Evolutionary conservation across 2,329 filamentous ascomycete species (phyloP).

Genomic region (Raffaelea albimanens): DNA sequence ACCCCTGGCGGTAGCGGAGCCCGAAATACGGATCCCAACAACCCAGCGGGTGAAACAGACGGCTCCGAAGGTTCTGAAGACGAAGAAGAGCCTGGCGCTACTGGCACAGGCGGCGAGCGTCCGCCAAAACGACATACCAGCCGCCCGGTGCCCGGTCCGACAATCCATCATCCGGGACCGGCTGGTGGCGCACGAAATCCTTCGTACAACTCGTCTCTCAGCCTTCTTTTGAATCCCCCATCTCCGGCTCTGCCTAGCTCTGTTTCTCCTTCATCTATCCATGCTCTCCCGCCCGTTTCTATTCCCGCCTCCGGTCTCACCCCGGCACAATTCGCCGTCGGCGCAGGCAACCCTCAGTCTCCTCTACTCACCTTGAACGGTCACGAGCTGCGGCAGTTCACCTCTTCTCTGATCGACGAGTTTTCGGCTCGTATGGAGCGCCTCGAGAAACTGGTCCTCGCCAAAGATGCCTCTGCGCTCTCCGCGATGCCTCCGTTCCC

Average conservation of each 20-base stretch:
- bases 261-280: constrained; percentile 2
- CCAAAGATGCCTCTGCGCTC: constrained; percentile 20
- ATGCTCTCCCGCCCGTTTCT: background rate
- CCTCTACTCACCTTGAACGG: constrained; percentile 15
- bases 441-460: constrained; percentile 40
- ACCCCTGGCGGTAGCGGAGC: constrained; percentile 12
- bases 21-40: constrained; percentile 3
- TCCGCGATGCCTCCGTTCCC: constrained; percentile 9
- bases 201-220: constrained; percentile 11
- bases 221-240: constrained; percentile 11
- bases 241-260: constrained; percentile 2
- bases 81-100: constrained; percentile 10
- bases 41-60: constrained; percentile 7
- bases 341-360: constrained; percentile 3
- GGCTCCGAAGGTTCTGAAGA: constrained; percentile 15
- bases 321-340: background rate
- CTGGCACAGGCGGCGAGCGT: constrained; percentile 15
- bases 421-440: constrained; percentile 40
- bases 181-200: constrained; percentile 1
- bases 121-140: constrained; percentile 27
- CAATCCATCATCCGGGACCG: constrained; percentile 14
- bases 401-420: constrained; percentile 30
- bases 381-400: constrained; percentile 14
- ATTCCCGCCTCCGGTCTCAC: background rate
- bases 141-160: constrained; percentile 1